phyloP scores from a whole-genome alignment of 2,329 filamentous ascomycete genomes.

The Leptographium galeiforme region DNA sequence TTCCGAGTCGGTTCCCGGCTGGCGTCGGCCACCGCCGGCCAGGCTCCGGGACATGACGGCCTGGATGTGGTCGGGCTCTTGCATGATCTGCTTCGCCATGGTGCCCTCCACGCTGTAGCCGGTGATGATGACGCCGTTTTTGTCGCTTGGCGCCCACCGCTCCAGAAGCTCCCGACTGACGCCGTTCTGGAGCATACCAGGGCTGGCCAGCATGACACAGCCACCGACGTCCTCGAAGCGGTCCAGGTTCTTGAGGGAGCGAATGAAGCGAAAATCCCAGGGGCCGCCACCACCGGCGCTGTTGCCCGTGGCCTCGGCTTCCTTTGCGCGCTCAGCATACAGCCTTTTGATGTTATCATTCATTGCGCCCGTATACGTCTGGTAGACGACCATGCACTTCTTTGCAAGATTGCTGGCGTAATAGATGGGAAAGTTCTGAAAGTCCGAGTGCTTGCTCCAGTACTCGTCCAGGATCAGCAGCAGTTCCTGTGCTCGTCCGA shows the following conservation, averaged over 20 bases:
- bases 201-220: constrained; percentile 93
- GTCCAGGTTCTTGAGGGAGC: constrained; percentile 83
- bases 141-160: constrained; percentile 88
- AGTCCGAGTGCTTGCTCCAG: constrained; percentile 81
- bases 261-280: constrained; percentile 94
- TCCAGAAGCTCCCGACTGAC: constrained; percentile 87
- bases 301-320: constrained; percentile 70
- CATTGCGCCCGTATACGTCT: constrained; percentile 97
- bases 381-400: constrained; percentile 97
- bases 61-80: constrained; percentile 88
- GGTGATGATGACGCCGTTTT: constrained; percentile 97
- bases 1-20: constrained; percentile 58
- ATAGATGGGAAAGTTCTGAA: constrained; percentile 87
- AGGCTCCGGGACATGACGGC: constrained; percentile 71
- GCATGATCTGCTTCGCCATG: constrained; percentile 92
- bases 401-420: constrained; percentile 91
- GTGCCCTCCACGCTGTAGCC: constrained; percentile 98
- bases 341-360: constrained; percentile 97
- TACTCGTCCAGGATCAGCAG: constrained; percentile 93
- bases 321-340: constrained; percentile 85
- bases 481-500: constrained; percentile 86
- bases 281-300: constrained; percentile 65
- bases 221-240: constrained; percentile 91
- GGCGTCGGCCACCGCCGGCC: constrained; percentile 47
- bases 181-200: constrained; percentile 96